Base-by-base conservation (phyloP, 208 protist genomes). In the Trypanosoma melophagium region DNA sequence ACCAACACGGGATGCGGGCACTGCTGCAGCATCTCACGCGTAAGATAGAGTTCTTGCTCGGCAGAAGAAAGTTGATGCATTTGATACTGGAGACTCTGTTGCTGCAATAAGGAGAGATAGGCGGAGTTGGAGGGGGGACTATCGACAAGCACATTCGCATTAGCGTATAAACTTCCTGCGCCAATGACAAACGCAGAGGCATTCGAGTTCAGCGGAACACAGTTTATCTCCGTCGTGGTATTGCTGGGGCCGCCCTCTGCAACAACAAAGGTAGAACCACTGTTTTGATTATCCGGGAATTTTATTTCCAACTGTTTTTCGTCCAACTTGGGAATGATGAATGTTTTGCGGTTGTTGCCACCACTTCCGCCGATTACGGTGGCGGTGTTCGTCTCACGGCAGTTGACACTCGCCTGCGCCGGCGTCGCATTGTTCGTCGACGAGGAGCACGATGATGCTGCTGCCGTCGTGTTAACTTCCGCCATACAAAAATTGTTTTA, bases 21-120 rank as follows among this genome's bases (percentile, higher is more conserved):
- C 64, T 89, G 76, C 67, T 87, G 86, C 2, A 95, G 73, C 14
- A 79, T 58, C 19, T 61, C 76, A 21, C 83, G 77, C 0, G 84
- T 89, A 17, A 81, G 66, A 25, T 79, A 52, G 60, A 89, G 85
- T 9, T 86, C 83, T 42, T 91, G 83, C 54, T 95, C 83, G 17
- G 60, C 5, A 8, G 55, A 1, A 3, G 47, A 84, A 59, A 71
- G 84, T 73, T 52, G 80, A 47, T 7, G 59, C 59, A 21, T 68
- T 76, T 44, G 82, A 70, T 66, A 70, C 49, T 68, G 65, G 10
- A 50, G 75, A 0, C 69, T 66, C 49, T 80, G 82, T 56, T 90
- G 80, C 78, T 88, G 82, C 55, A 83, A 69, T 25, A 60, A 38
- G 14, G 63, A 55, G 7, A 82, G 3, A 53, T 58, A 65, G 4